These are phyloP conservation scores for Cicer yamashitae DNA, from an alignment of 306 rosid species.

Conservation along the genomic window DNA sequence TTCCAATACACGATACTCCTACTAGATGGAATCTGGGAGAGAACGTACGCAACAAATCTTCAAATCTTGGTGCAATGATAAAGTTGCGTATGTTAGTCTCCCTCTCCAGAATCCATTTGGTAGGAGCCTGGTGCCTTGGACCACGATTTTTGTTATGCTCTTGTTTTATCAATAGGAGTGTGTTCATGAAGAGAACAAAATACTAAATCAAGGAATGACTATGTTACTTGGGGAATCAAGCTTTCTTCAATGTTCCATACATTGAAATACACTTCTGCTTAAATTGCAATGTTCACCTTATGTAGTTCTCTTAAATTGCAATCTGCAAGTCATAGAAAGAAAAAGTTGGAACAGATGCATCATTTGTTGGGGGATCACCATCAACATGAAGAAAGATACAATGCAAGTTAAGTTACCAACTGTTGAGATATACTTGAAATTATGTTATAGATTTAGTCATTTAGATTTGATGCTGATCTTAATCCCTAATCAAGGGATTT, in stretches of 20 bases:
- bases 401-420: slow-evolving; percentile 2
- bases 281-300: slow-evolving; percentile 34
- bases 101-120: neutral
- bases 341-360: slow-evolving; percentile 7
- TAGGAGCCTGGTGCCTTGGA: neutral
- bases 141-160: neutral
- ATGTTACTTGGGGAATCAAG: slow-evolving; percentile 30
- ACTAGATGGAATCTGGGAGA: too few relatives aligned
- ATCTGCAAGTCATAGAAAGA: slow-evolving; percentile 25
- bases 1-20: too few relatives aligned
- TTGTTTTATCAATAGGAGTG: slow-evolving; percentile 9
- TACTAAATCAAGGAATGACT: slow-evolving; percentile 32
- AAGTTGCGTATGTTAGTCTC: neutral
- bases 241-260: slow-evolving; percentile 1
- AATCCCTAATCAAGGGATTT: too few relatives aligned
- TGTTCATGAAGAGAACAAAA: slow-evolving; percentile 26
- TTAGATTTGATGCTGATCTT: too few relatives aligned
- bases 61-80: neutral
- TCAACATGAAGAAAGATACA: neutral
- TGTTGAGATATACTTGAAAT: too few relatives aligned
- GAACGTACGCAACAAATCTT: too few relatives aligned
- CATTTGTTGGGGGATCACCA: slow-evolving; percentile 21
- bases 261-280: slow-evolving; percentile 17
- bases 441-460: too few relatives aligned
- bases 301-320: slow-evolving; percentile 8